Conservation (phyloP, 257 asterid genomes). For the Nicotiana knightiana region DNA sequence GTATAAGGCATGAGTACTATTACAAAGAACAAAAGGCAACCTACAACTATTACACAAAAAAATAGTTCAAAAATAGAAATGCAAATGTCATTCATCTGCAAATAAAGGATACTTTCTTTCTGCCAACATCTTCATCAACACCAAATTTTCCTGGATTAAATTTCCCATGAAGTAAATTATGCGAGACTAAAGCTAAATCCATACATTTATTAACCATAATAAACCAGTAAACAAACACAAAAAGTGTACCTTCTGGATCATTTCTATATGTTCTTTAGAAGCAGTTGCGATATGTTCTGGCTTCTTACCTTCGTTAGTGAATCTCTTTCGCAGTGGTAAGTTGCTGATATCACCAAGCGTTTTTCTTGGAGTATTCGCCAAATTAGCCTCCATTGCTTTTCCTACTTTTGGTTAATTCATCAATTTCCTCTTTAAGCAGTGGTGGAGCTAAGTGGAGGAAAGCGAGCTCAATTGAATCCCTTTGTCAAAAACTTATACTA, state of each 20-base stretch:
- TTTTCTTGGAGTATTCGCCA: slow-evolving; percentile 35
- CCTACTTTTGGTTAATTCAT: slow-evolving; percentile 4
- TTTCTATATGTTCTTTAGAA: slow-evolving; percentile 31
- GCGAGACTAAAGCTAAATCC: background rate
- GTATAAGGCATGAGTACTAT: background rate
- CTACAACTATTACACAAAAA: background rate
- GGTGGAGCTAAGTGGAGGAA: too few species aligned
- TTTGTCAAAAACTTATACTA: too few species aligned
- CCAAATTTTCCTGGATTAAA: slow-evolving; percentile 49
- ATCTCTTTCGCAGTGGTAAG: slow-evolving; percentile 38
- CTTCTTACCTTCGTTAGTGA: slow-evolving; percentile 24
- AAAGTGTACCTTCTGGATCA: slow-evolving; percentile 45
- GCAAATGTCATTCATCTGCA: background rate
- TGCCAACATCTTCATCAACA: slow-evolving; percentile 46
- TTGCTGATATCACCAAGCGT: slow-evolving; percentile 69
- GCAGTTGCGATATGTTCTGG: slow-evolving; percentile 21
- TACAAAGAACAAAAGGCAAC: background rate
- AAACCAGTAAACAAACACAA: background rate
- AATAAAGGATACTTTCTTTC: slow-evolving; percentile 67
- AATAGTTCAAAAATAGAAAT: background rate
- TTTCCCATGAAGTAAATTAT: slow-evolving; percentile 9
- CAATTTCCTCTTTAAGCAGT: background rate
- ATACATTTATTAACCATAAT: background rate
- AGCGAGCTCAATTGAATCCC: too few species aligned
- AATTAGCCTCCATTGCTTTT: slow-evolving; percentile 18